phyloP scores from a whole-genome alignment of 805 yeast species.

The Kuraishia molischiana region DNA sequence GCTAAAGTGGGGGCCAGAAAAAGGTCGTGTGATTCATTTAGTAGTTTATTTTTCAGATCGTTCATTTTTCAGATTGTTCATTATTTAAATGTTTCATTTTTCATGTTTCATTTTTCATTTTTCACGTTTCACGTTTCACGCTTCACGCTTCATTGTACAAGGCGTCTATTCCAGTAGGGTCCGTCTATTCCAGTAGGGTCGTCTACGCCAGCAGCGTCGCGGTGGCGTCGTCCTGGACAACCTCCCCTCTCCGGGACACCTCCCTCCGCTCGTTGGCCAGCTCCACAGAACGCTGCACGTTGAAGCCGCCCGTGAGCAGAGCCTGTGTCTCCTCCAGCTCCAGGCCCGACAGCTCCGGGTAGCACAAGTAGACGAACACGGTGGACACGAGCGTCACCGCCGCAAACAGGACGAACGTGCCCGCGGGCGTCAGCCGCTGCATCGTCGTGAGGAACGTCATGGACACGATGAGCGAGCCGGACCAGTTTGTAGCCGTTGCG shows the following conservation, averaged over 20 bases:
- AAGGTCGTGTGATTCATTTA: no score
- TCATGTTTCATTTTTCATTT: no score
- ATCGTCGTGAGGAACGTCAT: slow-evolving; percentile 92
- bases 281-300: slow-evolving; percentile 54
- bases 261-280: slow-evolving; percentile 35
- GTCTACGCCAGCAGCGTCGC: no score
- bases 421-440: slow-evolving; percentile 85
- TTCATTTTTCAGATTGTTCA: no score
- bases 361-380: slow-evolving; percentile 68
- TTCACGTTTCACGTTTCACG: no score
- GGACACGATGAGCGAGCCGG: slow-evolving; percentile 85
- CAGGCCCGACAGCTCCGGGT: slow-evolving; percentile 87
- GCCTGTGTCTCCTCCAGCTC: slow-evolving; percentile 87
- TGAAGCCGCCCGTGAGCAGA: slow-evolving; percentile 76
- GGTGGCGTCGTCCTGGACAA: background rate
- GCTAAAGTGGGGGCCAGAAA: no score
- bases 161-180: no score
- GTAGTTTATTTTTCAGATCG: no score
- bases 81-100: no score
- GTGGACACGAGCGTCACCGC: slow-evolving; percentile 66
- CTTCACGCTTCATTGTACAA: no score
- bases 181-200: no score
- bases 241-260: background rate
- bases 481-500: slow-evolving; percentile 93
- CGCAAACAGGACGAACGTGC: slow-evolving; percentile 88